Conservation (phyloP, 2,329 filamentous ascomycete species). For the Calonectria honghensis region DNA sequence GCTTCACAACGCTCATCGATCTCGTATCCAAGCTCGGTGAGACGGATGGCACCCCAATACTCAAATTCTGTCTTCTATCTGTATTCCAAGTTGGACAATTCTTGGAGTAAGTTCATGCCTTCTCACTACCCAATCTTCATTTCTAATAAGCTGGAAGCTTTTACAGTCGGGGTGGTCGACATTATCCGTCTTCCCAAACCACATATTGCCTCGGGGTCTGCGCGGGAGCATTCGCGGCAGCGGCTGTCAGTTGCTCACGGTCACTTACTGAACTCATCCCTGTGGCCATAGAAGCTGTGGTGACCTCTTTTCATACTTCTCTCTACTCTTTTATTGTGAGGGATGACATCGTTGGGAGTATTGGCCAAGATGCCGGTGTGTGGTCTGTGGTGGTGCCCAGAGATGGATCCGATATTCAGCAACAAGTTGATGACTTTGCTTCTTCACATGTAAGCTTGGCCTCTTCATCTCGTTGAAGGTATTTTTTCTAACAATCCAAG, state of each 20-base stretch:
- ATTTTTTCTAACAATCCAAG: constrained; percentile 12
- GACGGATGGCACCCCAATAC: constrained; percentile 43
- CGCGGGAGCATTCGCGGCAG: constrained; percentile 53
- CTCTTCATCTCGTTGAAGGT: too few relatives aligned
- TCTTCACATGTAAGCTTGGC: constrained; percentile 32
- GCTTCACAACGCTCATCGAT: constrained; percentile 55
- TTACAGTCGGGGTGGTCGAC: constrained; percentile 42
- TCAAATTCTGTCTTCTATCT: constrained; percentile 51
- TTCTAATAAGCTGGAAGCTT: constrained; percentile 31
- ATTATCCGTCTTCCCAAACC: constrained; percentile 47
- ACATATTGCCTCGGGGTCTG: constrained; percentile 52
- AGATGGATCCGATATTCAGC: constrained; percentile 32
- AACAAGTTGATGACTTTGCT: constrained; percentile 34
- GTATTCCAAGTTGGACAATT: constrained; percentile 53
- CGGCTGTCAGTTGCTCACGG: constrained; percentile 50
- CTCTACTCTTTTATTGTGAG: constrained; percentile 44
- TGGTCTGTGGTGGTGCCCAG: constrained; percentile 49
- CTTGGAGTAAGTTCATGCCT: constrained; percentile 47
- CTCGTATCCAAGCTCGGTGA: constrained; percentile 49
- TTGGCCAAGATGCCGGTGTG: constrained; percentile 11
- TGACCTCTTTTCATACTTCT: constrained; percentile 48
- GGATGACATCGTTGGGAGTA: constrained; percentile 41
- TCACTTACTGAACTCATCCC: constrained; percentile 51
- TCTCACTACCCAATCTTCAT: neutral
- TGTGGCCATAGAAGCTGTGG: constrained; percentile 45